Evolutionary conservation across 2,329 filamentous ascomycete species (phyloP), one percentile per base, ranked within the genome.

Genomic region (Aspergillus sp.): DNA sequence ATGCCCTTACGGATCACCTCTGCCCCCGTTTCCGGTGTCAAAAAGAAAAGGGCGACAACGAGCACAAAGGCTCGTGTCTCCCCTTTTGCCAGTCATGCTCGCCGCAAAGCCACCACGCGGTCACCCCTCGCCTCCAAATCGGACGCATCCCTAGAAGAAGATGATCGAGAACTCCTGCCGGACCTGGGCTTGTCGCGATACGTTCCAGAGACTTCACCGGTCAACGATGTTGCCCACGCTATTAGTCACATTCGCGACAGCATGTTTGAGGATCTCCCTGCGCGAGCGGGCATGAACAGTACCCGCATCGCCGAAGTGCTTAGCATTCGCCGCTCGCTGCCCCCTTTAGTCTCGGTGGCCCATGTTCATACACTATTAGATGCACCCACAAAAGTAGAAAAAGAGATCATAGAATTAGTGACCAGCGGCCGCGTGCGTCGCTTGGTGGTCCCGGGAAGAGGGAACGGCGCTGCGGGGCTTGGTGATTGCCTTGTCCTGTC

Each of bases 201-300:
- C 29, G 76, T 87, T 2, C 72, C 81, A 5, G 67, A 78, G 20
- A 77, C 82, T 18, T 70, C 80, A 1, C 71, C 76, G 5, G 78
- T 82, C 16, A 72, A 76, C 50, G 79, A 81, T 71, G 81, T 85
- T 4, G 73, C 79, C 7, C 80, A 84, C 63, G 83, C 82, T 12
- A 80, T 87, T 39, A 71, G 78, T 53, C 78, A 85, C 69, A 80
- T 85, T 36, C 79, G 77, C 22, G 73, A 73, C 14, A 77, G 74
- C 31, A 85, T 85, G 77, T 88, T 87, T 65, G 80, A 80, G 54
- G 75, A 81, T 11, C 74, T 88, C 18, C 86, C 86, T 0, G 74
- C 74, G 20, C 77, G 80, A 10, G 79, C 84, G 0, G 86, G 86
- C 4, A 87, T 89, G 85, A 85, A 84, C 67, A 86, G 84, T 60